Conservation (phyloP, 2,329 filamentous ascomycete genomes). For the Teratosphaeria pseudoeucalypti region DNA sequence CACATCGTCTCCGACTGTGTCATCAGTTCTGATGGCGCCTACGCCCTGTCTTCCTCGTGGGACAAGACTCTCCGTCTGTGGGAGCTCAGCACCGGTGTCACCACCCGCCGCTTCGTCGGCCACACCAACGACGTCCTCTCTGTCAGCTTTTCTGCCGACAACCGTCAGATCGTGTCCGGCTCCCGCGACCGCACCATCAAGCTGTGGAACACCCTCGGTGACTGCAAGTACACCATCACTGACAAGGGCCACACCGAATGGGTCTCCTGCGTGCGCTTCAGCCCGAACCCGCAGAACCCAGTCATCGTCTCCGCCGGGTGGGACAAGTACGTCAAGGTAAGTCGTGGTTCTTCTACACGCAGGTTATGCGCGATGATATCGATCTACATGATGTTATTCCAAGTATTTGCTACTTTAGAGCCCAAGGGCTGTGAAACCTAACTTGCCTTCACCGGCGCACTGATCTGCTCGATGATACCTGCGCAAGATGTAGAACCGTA, state of each 20-base stretch:
- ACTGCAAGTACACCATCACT: constrained; percentile 99
- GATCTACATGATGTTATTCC: constrained; percentile 71
- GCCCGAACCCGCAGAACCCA: constrained; percentile 99
- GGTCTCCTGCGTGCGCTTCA: constrained; percentile 99
- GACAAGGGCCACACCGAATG: constrained; percentile 99
- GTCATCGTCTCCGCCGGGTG: constrained; percentile 97
- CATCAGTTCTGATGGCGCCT: constrained; percentile 98
- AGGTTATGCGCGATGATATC: constrained; percentile 7
- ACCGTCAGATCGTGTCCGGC: constrained; percentile 98
- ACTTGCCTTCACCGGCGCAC: constrained; percentile 66
- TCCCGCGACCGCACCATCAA: constrained; percentile 98
- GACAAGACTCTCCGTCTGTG: constrained; percentile 99
- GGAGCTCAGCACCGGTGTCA: constrained; percentile 95
- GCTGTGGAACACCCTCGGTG: constrained; percentile 99
- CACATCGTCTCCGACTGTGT: constrained; percentile 99
- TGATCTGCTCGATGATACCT: constrained; percentile 45
- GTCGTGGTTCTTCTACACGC: constrained; percentile 31
- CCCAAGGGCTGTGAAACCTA: constrained; percentile 94
- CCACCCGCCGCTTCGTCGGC: constrained; percentile 96
- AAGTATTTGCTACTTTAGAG: constrained; percentile 99
- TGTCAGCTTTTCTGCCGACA: constrained; percentile 99
- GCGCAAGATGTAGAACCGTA: neutral
- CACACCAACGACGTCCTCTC: constrained; percentile 99
- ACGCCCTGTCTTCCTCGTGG: constrained; percentile 97
- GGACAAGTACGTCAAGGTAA: constrained; percentile 99